Conservation (phyloP, 148 eudicot species). For the Spergularia bocconei region DNA sequence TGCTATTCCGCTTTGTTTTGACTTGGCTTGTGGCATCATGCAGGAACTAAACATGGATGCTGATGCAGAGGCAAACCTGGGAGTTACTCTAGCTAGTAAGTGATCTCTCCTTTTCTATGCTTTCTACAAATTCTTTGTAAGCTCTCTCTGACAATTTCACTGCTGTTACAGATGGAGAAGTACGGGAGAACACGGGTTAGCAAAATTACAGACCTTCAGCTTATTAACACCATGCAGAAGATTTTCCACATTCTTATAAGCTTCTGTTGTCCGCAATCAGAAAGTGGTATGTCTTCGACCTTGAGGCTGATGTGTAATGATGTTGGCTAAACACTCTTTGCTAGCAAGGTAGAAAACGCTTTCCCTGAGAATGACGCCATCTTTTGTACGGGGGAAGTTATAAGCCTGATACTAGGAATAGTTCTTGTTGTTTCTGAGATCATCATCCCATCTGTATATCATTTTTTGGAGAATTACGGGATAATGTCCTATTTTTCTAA, state of each 20-base stretch:
- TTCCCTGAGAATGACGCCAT: no score
- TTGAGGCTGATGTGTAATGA: not conserved
- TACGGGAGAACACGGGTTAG: conserved; percentile 33
- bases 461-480: no score
- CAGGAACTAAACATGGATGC: conserved; percentile 78
- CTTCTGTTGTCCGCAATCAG: no score
- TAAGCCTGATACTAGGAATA: not conserved
- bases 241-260: conserved; percentile 1
- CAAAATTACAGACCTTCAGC: not conserved
- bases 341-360: no score
- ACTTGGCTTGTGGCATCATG: not conserved
- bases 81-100: conserved; percentile 56
- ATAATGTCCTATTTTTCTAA: no score
- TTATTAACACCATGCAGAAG: not conserved
- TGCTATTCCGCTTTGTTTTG: not conserved
- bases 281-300: not conserved
- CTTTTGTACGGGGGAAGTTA: not conserved
- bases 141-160: not conserved
- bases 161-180: conserved; percentile 61
- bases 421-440: not conserved
- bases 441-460: no score
- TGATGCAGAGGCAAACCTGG: conserved; percentile 85
- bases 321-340: not conserved
- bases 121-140: no score
- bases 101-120: not conserved